These are phyloP conservation scores for Fomitopsis pinicola DNA, from an alignment of 1,284 basidiomycete species.

Conservation along the genomic window DNA sequence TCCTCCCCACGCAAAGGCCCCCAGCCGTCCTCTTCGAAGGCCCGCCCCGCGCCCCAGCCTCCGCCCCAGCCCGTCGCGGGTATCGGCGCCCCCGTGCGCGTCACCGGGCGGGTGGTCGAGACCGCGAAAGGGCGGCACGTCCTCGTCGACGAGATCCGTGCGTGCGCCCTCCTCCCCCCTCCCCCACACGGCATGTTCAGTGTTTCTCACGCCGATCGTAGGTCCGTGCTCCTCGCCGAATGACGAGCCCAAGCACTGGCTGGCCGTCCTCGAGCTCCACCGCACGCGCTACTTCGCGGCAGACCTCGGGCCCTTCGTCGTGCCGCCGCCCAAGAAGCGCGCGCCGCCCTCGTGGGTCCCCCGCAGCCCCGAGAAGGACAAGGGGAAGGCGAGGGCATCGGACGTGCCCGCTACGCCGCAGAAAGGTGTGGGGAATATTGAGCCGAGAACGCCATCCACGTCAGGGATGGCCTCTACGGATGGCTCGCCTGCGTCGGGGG, in stretches of 20 bases:
- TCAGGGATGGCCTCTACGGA: background rate
- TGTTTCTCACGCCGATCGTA: slow-evolving; percentile 14
- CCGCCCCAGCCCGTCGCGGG: slow-evolving; percentile 36
- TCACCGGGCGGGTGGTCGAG: slow-evolving; percentile 44
- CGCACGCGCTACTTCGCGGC: slow-evolving; percentile 42
- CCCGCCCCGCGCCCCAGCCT: slow-evolving; percentile 7
- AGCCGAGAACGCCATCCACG: slow-evolving; percentile 15
- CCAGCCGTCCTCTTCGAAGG: slow-evolving; percentile 8
- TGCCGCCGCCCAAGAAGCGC: slow-evolving; percentile 29
- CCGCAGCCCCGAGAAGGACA: background rate
- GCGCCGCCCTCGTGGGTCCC: slow-evolving; percentile 1
- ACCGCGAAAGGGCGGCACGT: slow-evolving; percentile 44
- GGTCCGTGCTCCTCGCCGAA: slow-evolving; percentile 45
- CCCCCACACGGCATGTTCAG: background rate
- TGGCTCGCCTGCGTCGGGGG: slow-evolving; percentile 9
- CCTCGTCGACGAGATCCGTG: slow-evolving; percentile 35
- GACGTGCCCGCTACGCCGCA: background rate
- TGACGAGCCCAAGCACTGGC: slow-evolving; percentile 60
- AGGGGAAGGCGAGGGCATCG: background rate
- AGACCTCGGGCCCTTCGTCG: slow-evolving; percentile 38
- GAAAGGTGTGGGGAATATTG: background rate
- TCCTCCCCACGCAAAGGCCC: background rate
- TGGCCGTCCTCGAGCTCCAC: slow-evolving; percentile 49
- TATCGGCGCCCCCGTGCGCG: slow-evolving; percentile 44
- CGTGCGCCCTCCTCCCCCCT: slow-evolving; percentile 3